Evolutionary conservation across 2,329 filamentous ascomycete species (phyloP).

Genomic region (Aspergillus versicolor): DNA sequence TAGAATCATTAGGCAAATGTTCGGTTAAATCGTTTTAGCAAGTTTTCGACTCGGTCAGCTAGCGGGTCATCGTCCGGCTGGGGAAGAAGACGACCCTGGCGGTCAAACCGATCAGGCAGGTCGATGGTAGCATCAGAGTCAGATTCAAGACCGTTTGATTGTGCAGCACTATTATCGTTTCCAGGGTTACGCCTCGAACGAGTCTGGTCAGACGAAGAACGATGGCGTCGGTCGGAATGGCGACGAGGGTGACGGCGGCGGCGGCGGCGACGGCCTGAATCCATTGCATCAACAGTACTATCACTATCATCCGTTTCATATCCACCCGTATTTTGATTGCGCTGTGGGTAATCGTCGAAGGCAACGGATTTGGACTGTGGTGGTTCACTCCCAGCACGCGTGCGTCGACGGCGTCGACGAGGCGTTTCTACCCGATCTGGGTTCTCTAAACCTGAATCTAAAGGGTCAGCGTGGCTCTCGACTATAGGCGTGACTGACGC

Average conservation of each 20-base stretch:
- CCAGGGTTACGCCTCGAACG: background rate
- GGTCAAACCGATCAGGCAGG: constrained; percentile 45
- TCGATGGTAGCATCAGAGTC: constrained; percentile 47
- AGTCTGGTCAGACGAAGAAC: constrained; percentile 25
- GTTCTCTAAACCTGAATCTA: constrained; percentile 23
- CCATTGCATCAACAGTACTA: constrained; percentile 29
- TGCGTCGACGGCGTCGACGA: constrained; percentile 11
- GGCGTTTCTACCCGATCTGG: constrained; percentile 10
- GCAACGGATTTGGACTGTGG: constrained; percentile 34
- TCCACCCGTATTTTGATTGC: constrained; percentile 24
- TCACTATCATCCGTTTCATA: constrained; percentile 47
- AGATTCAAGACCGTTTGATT: constrained; percentile 17
- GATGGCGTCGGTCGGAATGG: constrained; percentile 21
- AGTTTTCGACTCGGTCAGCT: constrained; percentile 34
- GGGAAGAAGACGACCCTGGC: constrained; percentile 38
- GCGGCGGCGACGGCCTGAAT: constrained; percentile 15
- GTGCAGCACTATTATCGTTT: background rate
- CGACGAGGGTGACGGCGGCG: constrained; percentile 13
- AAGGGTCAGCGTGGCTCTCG: constrained; percentile 4
- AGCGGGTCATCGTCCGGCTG: constrained; percentile 34
- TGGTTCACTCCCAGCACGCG: constrained; percentile 25
- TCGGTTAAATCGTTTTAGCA: constrained; percentile 33
- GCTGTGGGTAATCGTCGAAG: constrained; percentile 27
- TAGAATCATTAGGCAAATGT: constrained; percentile 22
- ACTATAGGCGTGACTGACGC: constrained; percentile 15